Evolutionary conservation across 2,329 filamentous ascomycete species (phyloP).

Genomic region (Rugonectria rugulosa): DNA sequence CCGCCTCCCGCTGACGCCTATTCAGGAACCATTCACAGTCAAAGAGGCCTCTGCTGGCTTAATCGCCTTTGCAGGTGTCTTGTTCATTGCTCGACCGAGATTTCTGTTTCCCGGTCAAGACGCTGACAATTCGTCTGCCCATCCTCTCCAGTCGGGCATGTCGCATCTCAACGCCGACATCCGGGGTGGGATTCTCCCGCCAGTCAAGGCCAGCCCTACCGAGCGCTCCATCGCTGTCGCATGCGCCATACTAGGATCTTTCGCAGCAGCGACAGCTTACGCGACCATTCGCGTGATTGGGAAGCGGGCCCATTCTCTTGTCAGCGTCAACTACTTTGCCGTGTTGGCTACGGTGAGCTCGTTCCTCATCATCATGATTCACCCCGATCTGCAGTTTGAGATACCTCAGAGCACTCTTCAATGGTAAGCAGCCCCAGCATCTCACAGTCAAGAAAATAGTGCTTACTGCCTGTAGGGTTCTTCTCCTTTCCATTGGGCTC

Average conservation of each 20-base stretch:
- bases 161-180: conserved; percentile 12
- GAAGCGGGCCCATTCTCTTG: conserved; percentile 75
- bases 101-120: conserved; percentile 57
- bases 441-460: not conserved
- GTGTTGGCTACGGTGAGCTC: conserved; percentile 71
- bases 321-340: conserved; percentile 82
- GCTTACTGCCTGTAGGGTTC: conserved; percentile 52
- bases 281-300: conserved; percentile 80
- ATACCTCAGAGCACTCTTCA: conserved; percentile 37
- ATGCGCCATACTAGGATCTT: conserved; percentile 72
- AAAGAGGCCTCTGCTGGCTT: conserved; percentile 74
- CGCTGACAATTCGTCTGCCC: conserved; percentile 3
- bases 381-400: conserved; percentile 52
- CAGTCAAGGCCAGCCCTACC: conserved; percentile 55
- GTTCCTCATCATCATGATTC: conserved; percentile 61
- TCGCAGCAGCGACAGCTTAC: conserved; percentile 74
- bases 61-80: conserved; percentile 74
- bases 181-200: conserved; percentile 36
- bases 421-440: conserved; percentile 31
- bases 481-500: conserved; percentile 68
- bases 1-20: conserved; percentile 31
- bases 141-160: not conserved
- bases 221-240: conserved; percentile 72
- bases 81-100: conserved; percentile 76
- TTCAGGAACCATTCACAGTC: conserved; percentile 73